Conservation (phyloP, 768 basidiomycete species). For the Boletus speciosus region DNA sequence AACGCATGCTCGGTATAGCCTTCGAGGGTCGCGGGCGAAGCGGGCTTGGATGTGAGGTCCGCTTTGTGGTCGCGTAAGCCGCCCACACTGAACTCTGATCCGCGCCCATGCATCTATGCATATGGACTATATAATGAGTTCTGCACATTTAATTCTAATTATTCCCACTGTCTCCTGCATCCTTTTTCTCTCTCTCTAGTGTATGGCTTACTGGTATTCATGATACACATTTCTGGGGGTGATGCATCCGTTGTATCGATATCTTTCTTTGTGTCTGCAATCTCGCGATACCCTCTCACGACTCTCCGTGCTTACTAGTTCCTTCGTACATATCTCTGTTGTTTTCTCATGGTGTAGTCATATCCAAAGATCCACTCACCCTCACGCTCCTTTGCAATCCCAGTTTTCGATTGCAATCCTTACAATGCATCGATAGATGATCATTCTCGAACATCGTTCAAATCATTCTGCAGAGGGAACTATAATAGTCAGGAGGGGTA, state of each 20-base stretch:
- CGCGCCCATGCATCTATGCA: slow-evolving; percentile 1
- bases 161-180: slow-evolving; percentile 3
- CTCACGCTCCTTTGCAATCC: background rate
- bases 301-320: background rate
- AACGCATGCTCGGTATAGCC: slow-evolving; percentile 55
- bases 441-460: background rate
- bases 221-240: slow-evolving; percentile 5
- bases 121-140: slow-evolving; percentile 29
- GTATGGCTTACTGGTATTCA: slow-evolving; percentile 5
- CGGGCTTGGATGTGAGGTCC: slow-evolving; percentile 42
- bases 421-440: slow-evolving; percentile 19
- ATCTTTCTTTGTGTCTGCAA: slow-evolving; percentile 16
- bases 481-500: slow-evolving; percentile 1
- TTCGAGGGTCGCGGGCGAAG: slow-evolving; percentile 62
- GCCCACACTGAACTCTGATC: background rate
- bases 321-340: background rate
- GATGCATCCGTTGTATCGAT: slow-evolving; percentile 25
- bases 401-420: background rate
- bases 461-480: background rate
- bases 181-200: background rate
- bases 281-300: slow-evolving; percentile 21
- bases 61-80: slow-evolving; percentile 29
- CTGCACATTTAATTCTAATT: slow-evolving; percentile 33
- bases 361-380: background rate
- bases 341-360: slow-evolving; percentile 3